A percentile compares a stretch with the other conserved stretches of the same genome.
These are phyloP conservation scores for Linum lewisii DNA, from an alignment of 345 rosid species.

Conservation along the genomic window DNA sequence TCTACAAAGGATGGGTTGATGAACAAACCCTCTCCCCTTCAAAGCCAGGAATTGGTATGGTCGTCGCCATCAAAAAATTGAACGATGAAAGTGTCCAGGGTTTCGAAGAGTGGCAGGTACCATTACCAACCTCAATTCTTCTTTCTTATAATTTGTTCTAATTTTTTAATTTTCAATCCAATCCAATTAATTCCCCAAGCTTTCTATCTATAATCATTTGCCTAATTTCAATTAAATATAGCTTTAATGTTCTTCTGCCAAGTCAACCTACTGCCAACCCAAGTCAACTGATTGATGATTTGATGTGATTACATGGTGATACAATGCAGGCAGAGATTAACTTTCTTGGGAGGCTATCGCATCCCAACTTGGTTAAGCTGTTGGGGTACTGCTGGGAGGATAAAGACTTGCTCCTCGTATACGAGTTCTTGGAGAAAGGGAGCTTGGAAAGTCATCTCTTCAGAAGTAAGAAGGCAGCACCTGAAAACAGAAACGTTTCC, in stretches of 20 bases:
- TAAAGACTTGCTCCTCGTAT: constrained; percentile 60
- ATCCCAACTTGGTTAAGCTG: constrained; percentile 67
- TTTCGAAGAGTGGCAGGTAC: constrained; percentile 74
- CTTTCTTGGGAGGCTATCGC: constrained; percentile 72
- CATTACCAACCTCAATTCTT: background rate
- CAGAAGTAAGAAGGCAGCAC: constrained; percentile 38
- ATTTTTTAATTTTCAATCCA: no score
- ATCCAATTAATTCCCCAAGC: background rate
- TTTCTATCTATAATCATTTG: no score
- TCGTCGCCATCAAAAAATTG: constrained; percentile 71
- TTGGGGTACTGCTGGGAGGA: constrained; percentile 82
- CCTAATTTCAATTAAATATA: no score
- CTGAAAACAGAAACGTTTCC: background rate
- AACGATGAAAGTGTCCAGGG: constrained; percentile 63
- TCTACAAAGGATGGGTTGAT: constrained; percentile 78
- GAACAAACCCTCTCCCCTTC: constrained; percentile 51
- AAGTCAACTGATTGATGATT: no score
- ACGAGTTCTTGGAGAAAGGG: constrained; percentile 73
- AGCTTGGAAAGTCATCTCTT: constrained; percentile 79
- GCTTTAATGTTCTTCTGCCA: no score
- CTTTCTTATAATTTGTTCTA: background rate
- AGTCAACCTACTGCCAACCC: no score
- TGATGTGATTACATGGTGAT: no score
- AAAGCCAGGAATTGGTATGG: constrained; percentile 43
- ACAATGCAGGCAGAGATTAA: constrained; percentile 64